These are phyloP conservation scores for Glarea lozoyensis DNA, from an alignment of 495 filamentous ascomycete species.

Conservation along the genomic window DNA sequence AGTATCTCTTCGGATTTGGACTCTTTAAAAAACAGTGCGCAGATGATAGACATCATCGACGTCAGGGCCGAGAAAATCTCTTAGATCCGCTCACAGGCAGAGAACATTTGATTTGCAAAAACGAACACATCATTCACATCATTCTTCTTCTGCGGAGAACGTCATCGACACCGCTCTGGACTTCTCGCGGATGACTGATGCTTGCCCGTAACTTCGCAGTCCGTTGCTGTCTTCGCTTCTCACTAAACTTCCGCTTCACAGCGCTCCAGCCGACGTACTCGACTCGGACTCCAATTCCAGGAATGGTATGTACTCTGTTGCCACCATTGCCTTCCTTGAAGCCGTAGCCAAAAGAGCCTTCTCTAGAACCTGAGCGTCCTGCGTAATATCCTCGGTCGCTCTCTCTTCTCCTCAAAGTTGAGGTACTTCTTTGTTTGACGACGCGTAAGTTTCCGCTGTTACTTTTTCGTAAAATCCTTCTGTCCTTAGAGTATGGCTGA, in stretches of 20 bases:
- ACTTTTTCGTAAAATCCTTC: conserved; percentile 39
- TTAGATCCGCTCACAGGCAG: background rate
- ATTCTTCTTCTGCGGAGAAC: conserved; percentile 25
- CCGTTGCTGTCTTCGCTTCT: conserved; percentile 54
- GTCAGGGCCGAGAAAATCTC: no score
- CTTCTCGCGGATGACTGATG: conserved; percentile 46
- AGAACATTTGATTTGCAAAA: background rate
- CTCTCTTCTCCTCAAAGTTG: conserved; percentile 7
- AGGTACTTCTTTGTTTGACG: conserved; percentile 30
- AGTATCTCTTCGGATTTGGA: no score
- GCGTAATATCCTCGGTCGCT: conserved; percentile 4
- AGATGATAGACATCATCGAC: no score
- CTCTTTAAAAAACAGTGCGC: no score
- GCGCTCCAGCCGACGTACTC: conserved; percentile 41
- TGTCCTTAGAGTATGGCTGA: conserved; percentile 32
- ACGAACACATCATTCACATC: background rate
- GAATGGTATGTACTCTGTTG: conserved; percentile 29
- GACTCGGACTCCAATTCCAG: conserved; percentile 38
- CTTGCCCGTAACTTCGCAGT: conserved; percentile 61
- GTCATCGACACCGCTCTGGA: conserved; percentile 42
- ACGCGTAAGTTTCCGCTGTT: conserved; percentile 40
- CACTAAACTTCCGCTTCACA: conserved; percentile 37
- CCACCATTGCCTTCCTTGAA: conserved; percentile 26
- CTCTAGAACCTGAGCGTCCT: background rate
- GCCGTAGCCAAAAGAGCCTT: conserved; percentile 12